Evolutionary conservation across 176 grass and related monocot genomes (phyloP), one percentile per base, ranked within the genome.

Genomic region (Ensete glaucum): DNA sequence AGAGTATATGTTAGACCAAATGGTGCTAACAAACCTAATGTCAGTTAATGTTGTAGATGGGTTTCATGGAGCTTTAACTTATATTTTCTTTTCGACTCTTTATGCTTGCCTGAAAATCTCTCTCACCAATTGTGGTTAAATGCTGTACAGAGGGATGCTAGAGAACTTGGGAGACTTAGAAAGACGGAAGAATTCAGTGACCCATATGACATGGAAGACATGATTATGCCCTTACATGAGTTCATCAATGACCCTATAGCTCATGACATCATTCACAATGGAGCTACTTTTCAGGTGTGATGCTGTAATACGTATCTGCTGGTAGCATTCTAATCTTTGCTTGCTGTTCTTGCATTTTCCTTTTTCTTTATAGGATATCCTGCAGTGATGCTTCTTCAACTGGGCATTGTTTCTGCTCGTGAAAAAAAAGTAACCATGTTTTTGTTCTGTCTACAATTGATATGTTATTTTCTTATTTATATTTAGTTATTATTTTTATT

Each of bases 231-330:
- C 22, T 85, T 99, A 73, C 76, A 86, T 54, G 64, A 92, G 85
- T 99, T 95, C 78, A 88, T 99, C 71, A 86, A 89, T 82, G 80
- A 99, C 69, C 91, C 91, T 68, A 51, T 95, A 77, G 86, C 86
- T 66, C 96, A 99, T 84, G 91, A 99, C 74, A 93, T 99, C 76
- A 86, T 99, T 86, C 96, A 99, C 76, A 99, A 99, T 75, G 91
- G 96, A 7, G 86, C 90, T 62, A 95, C 96, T 34, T 99, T 99
- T 89, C 96, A 99, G 91, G 96, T 95, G 79, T 24, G n/a, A 49
- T 51, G 16, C 57, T 65, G 34, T 50, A 70, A 19, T n/a, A 34
- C 6, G 24, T 25, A 25, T 25, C 8, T 51, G 34, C 17, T 70
- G 11, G 34, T 50, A 16, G 23, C 24, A 15, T 67, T 67, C 11